Base-by-base conservation (phyloP, 2,329 filamentous ascomycete species). In the Phaeosphaeria sp. region DNA sequence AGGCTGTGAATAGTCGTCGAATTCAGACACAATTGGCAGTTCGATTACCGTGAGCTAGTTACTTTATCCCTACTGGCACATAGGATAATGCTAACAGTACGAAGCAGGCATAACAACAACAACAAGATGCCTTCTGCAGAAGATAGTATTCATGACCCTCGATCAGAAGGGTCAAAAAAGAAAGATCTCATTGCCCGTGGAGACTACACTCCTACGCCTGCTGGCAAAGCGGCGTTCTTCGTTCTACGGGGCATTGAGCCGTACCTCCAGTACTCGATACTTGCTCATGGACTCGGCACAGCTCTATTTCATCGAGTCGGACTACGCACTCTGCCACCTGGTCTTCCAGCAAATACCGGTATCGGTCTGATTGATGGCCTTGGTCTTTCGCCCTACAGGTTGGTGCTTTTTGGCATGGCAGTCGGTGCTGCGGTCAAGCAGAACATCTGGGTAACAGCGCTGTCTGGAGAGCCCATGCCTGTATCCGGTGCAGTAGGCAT, bases 401-500 rank as follows among this genome's bases (percentile, higher is more conserved):
- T 82, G 9, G 75, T 86, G 46, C 73, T 88, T 9, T 71, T 87
- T 6, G 76, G 73, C 52, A 86, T 88, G 83, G 78, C 82, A 21
- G 74, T 80, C 43, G 86, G 82, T 53, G 80, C 78, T 41, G 77
- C 80, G 22, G 56, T 82, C 25, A 88, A 88, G 76, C 86, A 89
- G 58, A 81, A 83, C 65, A 82, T 83, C 72, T 86, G 84, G 83
- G 74, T 83, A 15, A 67, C 78, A 1, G 65, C 63, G 23, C 71
- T 85, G 2, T 81, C 79, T 18, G 74, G 80, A 47, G 84, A 88
- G 62, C 78, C 82, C 13, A 83, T 88, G 73, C 76, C 77, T 0
- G 74, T 80, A 0, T 21, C 46, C 0, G 71, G 74, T 2, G 84
- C 85, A 0, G 43, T 80, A 0, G 56, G 72, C 2, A 78, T 89